Conservation (phyloP, 768 basidiomycete genomes). For the Lactifluus volemus region DNA sequence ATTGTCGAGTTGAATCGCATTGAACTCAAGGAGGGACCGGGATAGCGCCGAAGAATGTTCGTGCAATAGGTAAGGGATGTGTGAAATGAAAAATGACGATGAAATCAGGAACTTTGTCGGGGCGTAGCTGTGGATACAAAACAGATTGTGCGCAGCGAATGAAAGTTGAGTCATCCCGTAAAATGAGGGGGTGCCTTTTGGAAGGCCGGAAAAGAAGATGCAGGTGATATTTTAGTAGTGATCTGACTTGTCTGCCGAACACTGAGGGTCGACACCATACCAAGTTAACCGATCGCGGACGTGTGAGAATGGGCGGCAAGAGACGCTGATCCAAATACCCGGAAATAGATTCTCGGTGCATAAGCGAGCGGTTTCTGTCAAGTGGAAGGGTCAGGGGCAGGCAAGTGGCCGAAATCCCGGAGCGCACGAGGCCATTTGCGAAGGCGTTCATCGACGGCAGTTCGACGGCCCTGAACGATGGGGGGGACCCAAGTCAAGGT, state of each 20-base stretch:
- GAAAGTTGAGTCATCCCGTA: no score
- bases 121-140: constrained; percentile 9
- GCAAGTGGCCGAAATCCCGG: constrained; percentile 3
- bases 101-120: not conserved
- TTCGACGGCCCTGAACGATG: constrained; percentile 12
- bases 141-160: not conserved
- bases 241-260: not conserved
- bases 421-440: constrained; percentile 4
- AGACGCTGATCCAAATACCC: not conserved
- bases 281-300: constrained; percentile 14
- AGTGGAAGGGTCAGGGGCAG: constrained; percentile 16
- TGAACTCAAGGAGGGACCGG: not conserved
- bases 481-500: not conserved
- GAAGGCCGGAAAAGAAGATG: not conserved
- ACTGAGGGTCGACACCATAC: not conserved
- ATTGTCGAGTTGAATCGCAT: not conserved
- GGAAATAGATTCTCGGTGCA: not conserved
- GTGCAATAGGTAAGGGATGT: not conserved
- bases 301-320: constrained; percentile 16
- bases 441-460: constrained; percentile 7
- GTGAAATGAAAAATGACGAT: constrained; percentile 9
- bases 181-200: not conserved
- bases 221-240: constrained; percentile 3
- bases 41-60: constrained; percentile 14
- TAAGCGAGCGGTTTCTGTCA: constrained; percentile 19